These are phyloP conservation scores for Penicillium sp. DNA, from an alignment of 2,329 filamentous ascomycete species.

Conservation along the genomic window DNA sequence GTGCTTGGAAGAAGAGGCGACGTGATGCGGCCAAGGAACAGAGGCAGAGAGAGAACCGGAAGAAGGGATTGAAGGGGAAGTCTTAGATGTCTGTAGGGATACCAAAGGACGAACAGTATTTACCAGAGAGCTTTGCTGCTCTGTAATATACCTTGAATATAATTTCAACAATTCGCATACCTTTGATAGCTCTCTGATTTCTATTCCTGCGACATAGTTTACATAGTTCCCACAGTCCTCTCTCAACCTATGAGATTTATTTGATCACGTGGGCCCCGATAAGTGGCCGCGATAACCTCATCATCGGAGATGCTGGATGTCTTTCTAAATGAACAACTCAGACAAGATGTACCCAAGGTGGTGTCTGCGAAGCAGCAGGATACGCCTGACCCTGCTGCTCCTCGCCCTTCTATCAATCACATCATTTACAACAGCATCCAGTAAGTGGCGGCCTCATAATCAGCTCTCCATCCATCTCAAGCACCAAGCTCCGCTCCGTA, in stretches of 20 bases:
- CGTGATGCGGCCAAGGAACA: slow-evolving; percentile 64
- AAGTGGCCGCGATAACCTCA: slow-evolving; percentile 19
- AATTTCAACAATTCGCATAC: neutral
- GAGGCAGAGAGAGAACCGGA: slow-evolving; percentile 62
- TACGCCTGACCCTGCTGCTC: slow-evolving; percentile 31
- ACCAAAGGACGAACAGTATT: neutral
- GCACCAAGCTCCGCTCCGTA: neutral
- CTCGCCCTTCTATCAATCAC: slow-evolving; percentile 32
- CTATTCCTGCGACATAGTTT: too few species aligned
- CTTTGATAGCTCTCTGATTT: neutral
- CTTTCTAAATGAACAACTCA: slow-evolving; percentile 2
- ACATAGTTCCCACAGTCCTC: neutral
- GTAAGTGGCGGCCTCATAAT: slow-evolving; percentile 32
- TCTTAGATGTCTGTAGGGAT: slow-evolving; percentile 21
- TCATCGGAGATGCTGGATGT: slow-evolving; percentile 11
- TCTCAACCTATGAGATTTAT: neutral
- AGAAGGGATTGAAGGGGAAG: slow-evolving; percentile 49
- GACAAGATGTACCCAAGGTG: slow-evolving; percentile 27
- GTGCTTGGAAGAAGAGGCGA: slow-evolving; percentile 58
- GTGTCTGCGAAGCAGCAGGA: slow-evolving; percentile 22
- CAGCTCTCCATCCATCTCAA: neutral
- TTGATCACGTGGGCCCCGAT: slow-evolving; percentile 19
- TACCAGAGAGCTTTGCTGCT: neutral
- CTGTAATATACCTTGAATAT: neutral
- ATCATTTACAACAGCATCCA: slow-evolving; percentile 39